phyloP scores from a whole-genome alignment of 2,329 filamentous ascomycete genomes.

The Stagonosporopsis chrysanthemi region DNA sequence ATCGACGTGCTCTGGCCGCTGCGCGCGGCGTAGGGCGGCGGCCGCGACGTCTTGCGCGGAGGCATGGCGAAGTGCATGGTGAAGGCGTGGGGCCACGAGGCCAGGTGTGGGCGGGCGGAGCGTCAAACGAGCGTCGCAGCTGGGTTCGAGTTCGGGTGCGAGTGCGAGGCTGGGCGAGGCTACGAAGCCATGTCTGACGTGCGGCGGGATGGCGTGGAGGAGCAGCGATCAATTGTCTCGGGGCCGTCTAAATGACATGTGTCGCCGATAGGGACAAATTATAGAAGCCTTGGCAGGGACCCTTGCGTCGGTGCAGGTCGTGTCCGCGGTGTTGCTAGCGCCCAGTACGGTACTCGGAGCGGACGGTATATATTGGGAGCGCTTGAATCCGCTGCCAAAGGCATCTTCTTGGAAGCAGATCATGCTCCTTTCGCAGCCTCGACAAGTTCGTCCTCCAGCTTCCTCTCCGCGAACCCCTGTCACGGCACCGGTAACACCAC shows the following conservation, averaged over 20 bases:
- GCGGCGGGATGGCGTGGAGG: conserved; percentile 1
- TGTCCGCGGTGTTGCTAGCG: conserved; percentile 3
- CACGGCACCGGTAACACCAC: not conserved
- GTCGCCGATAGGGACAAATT: conserved; percentile 18
- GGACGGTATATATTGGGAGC: conserved; percentile 5
- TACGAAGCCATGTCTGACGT: conserved; percentile 29
- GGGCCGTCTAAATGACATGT: conserved; percentile 2
- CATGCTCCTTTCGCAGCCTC: not conserved
- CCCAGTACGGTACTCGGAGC: conserved; percentile 11
- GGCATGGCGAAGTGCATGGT: conserved; percentile 88
- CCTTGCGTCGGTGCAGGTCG: conserved; percentile 12
- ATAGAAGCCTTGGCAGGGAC: conserved; percentile 14
- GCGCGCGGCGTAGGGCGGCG: conserved; percentile 72
- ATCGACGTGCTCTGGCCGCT: conserved; percentile 53
- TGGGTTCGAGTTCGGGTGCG: not conserved
- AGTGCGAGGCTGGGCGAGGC: conserved; percentile 2
- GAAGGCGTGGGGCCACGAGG: conserved; percentile 21
- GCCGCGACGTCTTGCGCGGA: conserved; percentile 80
- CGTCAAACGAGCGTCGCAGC: conserved; percentile 7
- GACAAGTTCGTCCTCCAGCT: not conserved
- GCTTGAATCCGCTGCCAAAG: not conserved
- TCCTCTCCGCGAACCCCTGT: not conserved
- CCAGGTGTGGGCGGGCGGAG: conserved; percentile 3
- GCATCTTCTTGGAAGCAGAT: not conserved
- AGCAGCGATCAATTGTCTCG: conserved; percentile 12